A percentile compares a stretch with the other conserved stretches of the same genome.
Conservation (phyloP, 2,329 filamentous ascomycete species). For the Monosporascus sp. region DNA sequence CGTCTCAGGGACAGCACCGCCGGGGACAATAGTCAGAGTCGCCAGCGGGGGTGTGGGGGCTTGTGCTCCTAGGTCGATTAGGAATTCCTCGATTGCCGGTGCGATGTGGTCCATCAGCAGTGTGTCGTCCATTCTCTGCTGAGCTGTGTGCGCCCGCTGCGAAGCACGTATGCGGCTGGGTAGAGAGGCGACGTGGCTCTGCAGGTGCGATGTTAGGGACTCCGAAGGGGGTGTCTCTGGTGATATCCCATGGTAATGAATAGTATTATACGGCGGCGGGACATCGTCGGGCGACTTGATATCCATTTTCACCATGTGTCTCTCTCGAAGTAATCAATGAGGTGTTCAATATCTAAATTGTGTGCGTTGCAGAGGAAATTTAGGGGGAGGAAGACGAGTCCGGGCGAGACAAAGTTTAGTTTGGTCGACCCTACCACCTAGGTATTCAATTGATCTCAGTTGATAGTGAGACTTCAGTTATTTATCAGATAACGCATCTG, state of each 20-base stretch:
- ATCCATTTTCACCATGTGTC: background rate
- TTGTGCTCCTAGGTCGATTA: constrained; percentile 31
- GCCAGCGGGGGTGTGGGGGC: constrained; percentile 26
- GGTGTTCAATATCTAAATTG: too few relatives aligned
- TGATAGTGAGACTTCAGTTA: too few relatives aligned
- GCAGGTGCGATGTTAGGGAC: constrained; percentile 20
- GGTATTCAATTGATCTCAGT: too few relatives aligned
- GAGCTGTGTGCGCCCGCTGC: constrained; percentile 27
- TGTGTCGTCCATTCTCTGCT: constrained; percentile 33
- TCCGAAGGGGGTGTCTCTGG: constrained; percentile 4
- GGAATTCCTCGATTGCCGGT: constrained; percentile 36
- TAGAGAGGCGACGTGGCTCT: constrained; percentile 30
- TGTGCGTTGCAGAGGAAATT: too few relatives aligned
- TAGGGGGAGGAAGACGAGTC: too few relatives aligned
- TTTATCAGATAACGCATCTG: too few relatives aligned
- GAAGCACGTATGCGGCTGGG: constrained; percentile 31
- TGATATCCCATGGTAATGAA: background rate
- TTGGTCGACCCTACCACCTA: too few relatives aligned
- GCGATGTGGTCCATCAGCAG: constrained; percentile 33
- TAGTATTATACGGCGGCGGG: constrained; percentile 21
- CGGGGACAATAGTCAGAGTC: constrained; percentile 42
- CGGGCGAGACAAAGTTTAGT: too few relatives aligned
- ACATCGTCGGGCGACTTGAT: background rate
- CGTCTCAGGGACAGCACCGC: constrained; percentile 28
- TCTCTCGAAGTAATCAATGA: too few relatives aligned